A percentile compares a stretch with the other conserved stretches of the same genome.
Conservation (phyloP, 2,329 filamentous ascomycete species). For the Pseudogymnoascus sp. region DNA sequence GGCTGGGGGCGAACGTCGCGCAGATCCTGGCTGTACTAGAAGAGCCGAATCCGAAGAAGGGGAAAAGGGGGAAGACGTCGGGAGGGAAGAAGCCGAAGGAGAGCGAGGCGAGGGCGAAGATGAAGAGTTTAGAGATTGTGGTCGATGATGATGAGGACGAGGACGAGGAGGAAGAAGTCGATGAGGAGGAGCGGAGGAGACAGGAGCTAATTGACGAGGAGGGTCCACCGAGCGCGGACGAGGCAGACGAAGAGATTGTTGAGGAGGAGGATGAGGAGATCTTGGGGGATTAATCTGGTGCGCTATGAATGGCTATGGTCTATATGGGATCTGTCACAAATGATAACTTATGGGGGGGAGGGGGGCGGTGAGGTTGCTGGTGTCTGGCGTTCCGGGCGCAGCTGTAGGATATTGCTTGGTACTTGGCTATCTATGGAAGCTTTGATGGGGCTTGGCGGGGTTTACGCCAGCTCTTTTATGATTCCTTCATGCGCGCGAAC, state of each 20-base stretch:
- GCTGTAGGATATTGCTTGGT: constrained; percentile 1
- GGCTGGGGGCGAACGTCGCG: constrained; percentile 77
- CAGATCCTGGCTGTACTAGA: constrained; percentile 75
- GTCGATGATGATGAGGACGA: constrained; percentile 27
- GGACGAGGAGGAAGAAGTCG: constrained; percentile 18
- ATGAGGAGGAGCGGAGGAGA: constrained; percentile 29
- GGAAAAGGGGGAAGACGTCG: constrained; percentile 30
- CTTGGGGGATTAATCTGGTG: not conserved
- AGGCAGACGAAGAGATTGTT: constrained; percentile 51
- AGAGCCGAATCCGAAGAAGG: constrained; percentile 48
- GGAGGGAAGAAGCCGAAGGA: constrained; percentile 34
- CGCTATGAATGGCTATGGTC: not conserved
- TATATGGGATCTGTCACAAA: not conserved
- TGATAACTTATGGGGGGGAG: not conserved
- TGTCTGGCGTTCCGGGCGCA: constrained; percentile 4
- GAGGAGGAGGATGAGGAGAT: constrained; percentile 37
- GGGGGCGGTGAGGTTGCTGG: not conserved
- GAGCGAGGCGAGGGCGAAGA: constrained; percentile 17
- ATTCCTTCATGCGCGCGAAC: not conserved
- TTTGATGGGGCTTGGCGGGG: constrained; percentile 3
- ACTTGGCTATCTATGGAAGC: not conserved
- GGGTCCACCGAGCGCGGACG: constrained; percentile 41
- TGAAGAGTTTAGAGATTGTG: constrained; percentile 22
- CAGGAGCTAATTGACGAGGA: constrained; percentile 33
- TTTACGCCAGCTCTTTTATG: not conserved